Base-by-base conservation (phyloP, 2,329 filamentous ascomycete genomes). In the Arthrocladium fulminans region DNA sequence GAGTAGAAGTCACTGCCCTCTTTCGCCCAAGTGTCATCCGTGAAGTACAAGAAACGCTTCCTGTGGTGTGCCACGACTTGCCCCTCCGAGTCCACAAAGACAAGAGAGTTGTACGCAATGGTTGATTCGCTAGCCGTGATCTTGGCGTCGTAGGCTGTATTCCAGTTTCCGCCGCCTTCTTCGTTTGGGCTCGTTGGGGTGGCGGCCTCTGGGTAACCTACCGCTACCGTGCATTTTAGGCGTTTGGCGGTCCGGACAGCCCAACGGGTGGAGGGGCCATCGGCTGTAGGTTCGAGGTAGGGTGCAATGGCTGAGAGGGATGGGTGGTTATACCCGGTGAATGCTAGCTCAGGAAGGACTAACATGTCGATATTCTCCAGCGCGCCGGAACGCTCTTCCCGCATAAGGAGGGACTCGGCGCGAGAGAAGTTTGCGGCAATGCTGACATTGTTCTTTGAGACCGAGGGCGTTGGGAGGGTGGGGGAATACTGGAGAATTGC, bases 21-120 rank as follows among this genome's bases (percentile, higher is more conserved):
- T 13, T 66, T 58, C 2, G 79, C 77, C 80, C 80, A 83, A 1
- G 74, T 77, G 57, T 81, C 79, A 57, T 83, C 80, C 6, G 79
- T 82, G 63, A 80, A 81, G 67, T 81, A 83, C 51, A 83, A 72
- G 56, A 81, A 81, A 9, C 71, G 71, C 61, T 83, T 83, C 53
- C 79, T 75, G 63, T 83, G 81, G 58, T 81, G 79, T 38, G 68
- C 65, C 10, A 82, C 56, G 2, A 80, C 64, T n/a, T 69, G 58
- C 2, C 79, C 80, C 0, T 60, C 55, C 2, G 76, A 72, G n/a
- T 70, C 68, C 22, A 82, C 71, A 20, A 79, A 75, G 15, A 83
- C 70, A 3, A 75, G 72, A 7, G 75, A 73, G 59, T 83, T 83
- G 65, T 80, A 83, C 17, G 56, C 56, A 27, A 59, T 45, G 22